Base-by-base conservation (phyloP, 257 asterid genomes). In the Solanum tarapatanum region DNA sequence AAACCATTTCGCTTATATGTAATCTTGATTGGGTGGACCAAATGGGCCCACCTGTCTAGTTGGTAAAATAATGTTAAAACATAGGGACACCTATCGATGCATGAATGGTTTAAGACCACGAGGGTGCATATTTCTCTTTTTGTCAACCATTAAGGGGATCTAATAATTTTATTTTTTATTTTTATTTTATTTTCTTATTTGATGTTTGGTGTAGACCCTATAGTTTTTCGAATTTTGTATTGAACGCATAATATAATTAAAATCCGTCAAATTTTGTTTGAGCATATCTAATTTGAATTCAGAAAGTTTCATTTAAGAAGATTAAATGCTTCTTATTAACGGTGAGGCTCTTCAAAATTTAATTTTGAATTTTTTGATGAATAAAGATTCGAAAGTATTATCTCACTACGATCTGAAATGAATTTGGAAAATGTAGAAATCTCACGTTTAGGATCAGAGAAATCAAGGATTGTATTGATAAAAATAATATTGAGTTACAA, bases 41-140 rank as follows among this genome's bases (percentile, higher is more conserved):
- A 3, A 11, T 84, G 98, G 96, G 36, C 95, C 98, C 93, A 91
- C 86, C 28, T 96, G 96, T 92, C 94, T 35, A 72, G 16, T n/a
- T 70, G 70, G 17, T 45, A 45, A 80, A 80, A 45, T 16, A 45
- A 45, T 26, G 19, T 28, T 45, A 28, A 80, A 80, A 80, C 85
- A 45, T 16, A 8, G 21, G 45, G 7, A 23, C 16, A 84, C 33
- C 90, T 84, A 90, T 68, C 55, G 12, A 2, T 0, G 2, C 4
- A 5, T 55, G 32, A 70, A 82, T 86, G 87, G 87, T 51, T 80
- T 14, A 41, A 16, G 6, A 14, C 24, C 5, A 41, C 3, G 55
- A 77, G 16, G 24, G n/a, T 8, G 36, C 14, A 4, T 19, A 17
- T 73, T 35, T 73, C 21, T 6, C 64, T 8, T 72, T 35, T 8